These are phyloP conservation scores for Lyophyllum atratum DNA, from an alignment of 768 basidiomycete genomes.

Conservation along the genomic window DNA sequence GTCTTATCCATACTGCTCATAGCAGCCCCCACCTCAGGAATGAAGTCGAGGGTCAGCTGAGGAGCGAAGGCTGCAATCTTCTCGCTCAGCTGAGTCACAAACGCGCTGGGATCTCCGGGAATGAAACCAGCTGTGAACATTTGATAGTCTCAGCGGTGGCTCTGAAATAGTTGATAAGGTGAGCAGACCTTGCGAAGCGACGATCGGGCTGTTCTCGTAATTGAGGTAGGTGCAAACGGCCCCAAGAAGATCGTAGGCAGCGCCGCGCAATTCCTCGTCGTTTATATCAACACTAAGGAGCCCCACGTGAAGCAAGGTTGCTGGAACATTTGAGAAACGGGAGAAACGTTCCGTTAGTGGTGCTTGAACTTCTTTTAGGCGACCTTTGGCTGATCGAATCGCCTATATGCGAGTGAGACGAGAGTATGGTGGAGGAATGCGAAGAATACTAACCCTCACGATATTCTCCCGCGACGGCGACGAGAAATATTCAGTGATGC, in stretches of 20 bases:
- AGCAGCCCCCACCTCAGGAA: slow-evolving; percentile 78
- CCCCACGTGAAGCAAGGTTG: slow-evolving; percentile 84
- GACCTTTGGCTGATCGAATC: slow-evolving; percentile 75
- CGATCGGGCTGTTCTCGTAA: slow-evolving; percentile 70
- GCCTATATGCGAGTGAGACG: slow-evolving; percentile 40
- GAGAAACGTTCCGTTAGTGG: slow-evolving; percentile 66
- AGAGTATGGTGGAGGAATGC: not conserved
- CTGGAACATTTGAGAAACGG: slow-evolving; percentile 81
- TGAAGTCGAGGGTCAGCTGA: slow-evolving; percentile 83
- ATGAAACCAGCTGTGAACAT: slow-evolving; percentile 62
- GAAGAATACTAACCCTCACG: slow-evolving; percentile 56
- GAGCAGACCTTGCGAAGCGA: slow-evolving; percentile 65
- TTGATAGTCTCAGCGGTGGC: not conserved
- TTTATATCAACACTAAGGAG: slow-evolving; percentile 74
- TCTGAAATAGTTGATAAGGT: not conserved
- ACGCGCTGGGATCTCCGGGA: slow-evolving; percentile 64
- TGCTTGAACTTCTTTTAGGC: slow-evolving; percentile 56
- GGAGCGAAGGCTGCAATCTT: slow-evolving; percentile 74
- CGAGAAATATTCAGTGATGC: slow-evolving; percentile 74
- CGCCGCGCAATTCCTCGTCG: slow-evolving; percentile 76
- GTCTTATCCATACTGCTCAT: slow-evolving; percentile 53
- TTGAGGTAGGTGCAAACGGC: slow-evolving; percentile 78
- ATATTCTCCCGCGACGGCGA: slow-evolving; percentile 69
- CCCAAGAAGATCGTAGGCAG: slow-evolving; percentile 78
- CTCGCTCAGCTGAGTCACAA: slow-evolving; percentile 69